Evolutionary conservation across 2,329 filamentous ascomycete species (phyloP), one percentile per base, ranked within the genome.

Genomic region (Fusarium fracticaudum): DNA sequence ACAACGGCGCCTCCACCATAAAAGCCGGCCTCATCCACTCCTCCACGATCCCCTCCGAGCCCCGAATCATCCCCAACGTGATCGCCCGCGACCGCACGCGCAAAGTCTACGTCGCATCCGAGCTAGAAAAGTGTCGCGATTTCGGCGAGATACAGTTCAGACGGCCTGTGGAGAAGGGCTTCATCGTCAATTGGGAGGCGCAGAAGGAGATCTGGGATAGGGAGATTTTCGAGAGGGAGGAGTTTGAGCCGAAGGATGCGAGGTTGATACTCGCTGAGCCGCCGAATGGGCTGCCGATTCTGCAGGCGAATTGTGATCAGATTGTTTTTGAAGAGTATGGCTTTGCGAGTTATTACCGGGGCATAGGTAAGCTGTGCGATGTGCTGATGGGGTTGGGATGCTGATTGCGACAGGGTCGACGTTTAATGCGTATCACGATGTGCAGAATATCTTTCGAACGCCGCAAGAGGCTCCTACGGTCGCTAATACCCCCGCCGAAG

Each of bases 281-380:
- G 51, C 92, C 95, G 8, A 98, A 97, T 83, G 91, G 92, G 8
- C 87, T 97, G 64, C 91, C 92, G 2, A 91, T 91, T 18, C 84
- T 99, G 72, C 95, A 98, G 83, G 90, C 92, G 44, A 96, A 98
- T 81, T 95, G 94, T 77, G 96, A 99, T 79, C 96, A 99, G 85
- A 94, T 99, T 80, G 90, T 98, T 3, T 98, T 99, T 85, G 96
- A 99, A 80, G 95, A 98, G 81, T 99, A 96, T 85, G 94, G 94
- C 6, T 99, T 99, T 83, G 90, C 92, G 17, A 92, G 93, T 75
- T 97, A 97, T 83, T 93, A 92, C 74, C 90, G 96, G 69, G 91
- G 90, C 65, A 86, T 93, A 73, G 93, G 93, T 90, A 81, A 67
- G 85, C 38, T n/a, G 2, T 4, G 15, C 26, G 26, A 18, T 14